Evolutionary conservation across 2,329 filamentous ascomycete genomes (phyloP), one percentile per base, ranked within the genome.

Genomic region (Colletotrichum phormii): DNA sequence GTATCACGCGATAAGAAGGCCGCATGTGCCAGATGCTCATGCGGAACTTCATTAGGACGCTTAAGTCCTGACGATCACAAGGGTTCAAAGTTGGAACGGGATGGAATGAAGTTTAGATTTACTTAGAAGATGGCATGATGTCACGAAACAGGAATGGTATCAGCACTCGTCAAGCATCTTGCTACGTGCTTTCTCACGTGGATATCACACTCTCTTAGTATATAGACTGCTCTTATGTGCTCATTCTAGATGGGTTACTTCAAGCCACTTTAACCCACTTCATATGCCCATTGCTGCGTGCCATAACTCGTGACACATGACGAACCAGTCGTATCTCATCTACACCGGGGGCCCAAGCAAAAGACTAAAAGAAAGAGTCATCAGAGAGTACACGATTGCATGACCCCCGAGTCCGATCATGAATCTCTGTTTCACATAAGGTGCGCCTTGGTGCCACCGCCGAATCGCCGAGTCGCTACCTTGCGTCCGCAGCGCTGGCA

Each of bases 401-500:
- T 42, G 15, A 15, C 5, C 37, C 13, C 15, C 18, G 13, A 18
- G 3, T 42, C 37, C 18, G 37, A 3, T 18, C 6, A 42, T 7
- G 15, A 42, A 7, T 18, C 5, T 5, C 37, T 5, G 18, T 3
- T 42, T 70, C 55, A 74, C 55, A 75, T 61, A 35, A 75, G 7
- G 18, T 73, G 65, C 12, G 73, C 61, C 55, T 58, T 63, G 4
- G 73, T 75, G 11, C 60, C 59, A 5, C 71, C 65, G 7, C 73
- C 73, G 22, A 75, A 73, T 35, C 66, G 51, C 9, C 22, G 37
- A 15, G 71, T 73, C 7, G 73, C 73, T 5, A 75, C 64, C 29
- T 22, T 13, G 9, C 65, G 62, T 53, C 71, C 73, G 53, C 73
- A 75, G 33, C 61, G 65, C 61, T 66, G 13, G 46, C 73, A 75